These are phyloP conservation scores for Starmera pachycereana DNA, from an alignment of 805 yeast genomes.

Conservation along the genomic window DNA sequence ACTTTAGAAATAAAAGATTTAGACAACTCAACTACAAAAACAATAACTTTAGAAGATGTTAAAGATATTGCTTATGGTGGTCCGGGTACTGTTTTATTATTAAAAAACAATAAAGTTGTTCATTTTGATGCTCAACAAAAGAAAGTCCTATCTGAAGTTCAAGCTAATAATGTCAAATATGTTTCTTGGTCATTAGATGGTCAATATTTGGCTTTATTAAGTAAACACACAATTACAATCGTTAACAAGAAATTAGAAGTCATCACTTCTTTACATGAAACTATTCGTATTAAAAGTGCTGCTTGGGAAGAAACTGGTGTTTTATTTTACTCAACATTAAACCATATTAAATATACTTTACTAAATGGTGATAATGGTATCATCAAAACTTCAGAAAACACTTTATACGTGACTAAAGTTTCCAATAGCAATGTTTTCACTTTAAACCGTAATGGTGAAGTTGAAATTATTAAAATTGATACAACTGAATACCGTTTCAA, in stretches of 20 bases:
- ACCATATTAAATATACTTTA: slow-evolving; percentile 89
- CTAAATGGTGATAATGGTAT: slow-evolving; percentile 94
- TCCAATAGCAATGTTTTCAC: slow-evolving; percentile 65
- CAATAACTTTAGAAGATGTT: slow-evolving; percentile 62
- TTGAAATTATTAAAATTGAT: slow-evolving; percentile 70
- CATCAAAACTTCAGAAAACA: slow-evolving; percentile 82
- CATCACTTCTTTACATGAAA: slow-evolving; percentile 84
- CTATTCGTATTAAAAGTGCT: slow-evolving; percentile 92
- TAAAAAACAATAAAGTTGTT: slow-evolving; percentile 63
- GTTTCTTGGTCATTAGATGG: slow-evolving; percentile 86
- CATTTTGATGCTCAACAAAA: slow-evolving; percentile 91
- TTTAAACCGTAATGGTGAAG: slow-evolving; percentile 76
- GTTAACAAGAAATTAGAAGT: slow-evolving; percentile 71
- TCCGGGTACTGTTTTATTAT: slow-evolving; percentile 72
- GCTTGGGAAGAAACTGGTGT: slow-evolving; percentile 96
- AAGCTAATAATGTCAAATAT: slow-evolving; percentile 74
- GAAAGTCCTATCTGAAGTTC: slow-evolving; percentile 58
- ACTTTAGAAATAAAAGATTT: slow-evolving; percentile 78
- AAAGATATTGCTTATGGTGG: slow-evolving; percentile 69
- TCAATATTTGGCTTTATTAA: slow-evolving; percentile 73
- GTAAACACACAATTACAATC: slow-evolving; percentile 88
- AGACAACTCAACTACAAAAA: slow-evolving; percentile 71
- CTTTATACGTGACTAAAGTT: slow-evolving; percentile 72
- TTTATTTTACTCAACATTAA: slow-evolving; percentile 84
- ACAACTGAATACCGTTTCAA: slow-evolving; percentile 97